Conservation (phyloP, 179 eudicot species). For the Vitellaria paradoxa region DNA sequence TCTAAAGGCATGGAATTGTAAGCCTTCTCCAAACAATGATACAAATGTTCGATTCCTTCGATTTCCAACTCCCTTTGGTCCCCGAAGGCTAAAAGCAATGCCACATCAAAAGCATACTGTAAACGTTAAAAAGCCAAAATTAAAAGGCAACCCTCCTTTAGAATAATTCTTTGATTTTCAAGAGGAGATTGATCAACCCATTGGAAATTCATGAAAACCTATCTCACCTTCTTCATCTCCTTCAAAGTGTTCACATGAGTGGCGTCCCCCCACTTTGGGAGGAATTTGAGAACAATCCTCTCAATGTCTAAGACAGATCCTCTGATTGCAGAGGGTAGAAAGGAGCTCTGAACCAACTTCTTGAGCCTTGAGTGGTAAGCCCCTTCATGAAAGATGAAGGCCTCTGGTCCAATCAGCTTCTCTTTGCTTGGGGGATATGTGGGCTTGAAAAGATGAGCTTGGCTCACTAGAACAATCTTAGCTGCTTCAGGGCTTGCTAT, state of each 20-base stretch:
- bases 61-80: slow-evolving; percentile 36
- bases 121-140: neutral
- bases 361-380: slow-evolving; percentile 67
- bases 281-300: slow-evolving; percentile 45
- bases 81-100: slow-evolving; percentile 72
- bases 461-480: slow-evolving; percentile 56
- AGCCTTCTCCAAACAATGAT: slow-evolving; percentile 69
- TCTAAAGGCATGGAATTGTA: slow-evolving; percentile 92
- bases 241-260: slow-evolving; percentile 51
- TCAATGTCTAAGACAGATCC: slow-evolving; percentile 47
- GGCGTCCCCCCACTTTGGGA: slow-evolving; percentile 49
- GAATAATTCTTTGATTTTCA: too few species aligned
- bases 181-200: too few species aligned
- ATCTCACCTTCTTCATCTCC: slow-evolving; percentile 76
- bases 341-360: slow-evolving; percentile 55
- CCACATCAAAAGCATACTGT: slow-evolving; percentile 93
- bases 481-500: slow-evolving; percentile 86
- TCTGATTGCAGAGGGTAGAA: slow-evolving; percentile 46
- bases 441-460: slow-evolving; percentile 85
- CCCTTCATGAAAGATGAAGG: slow-evolving; percentile 88
- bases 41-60: slow-evolving; percentile 54
- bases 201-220: too few species aligned
- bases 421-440: slow-evolving; percentile 82
- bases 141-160: neutral
- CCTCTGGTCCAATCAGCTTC: slow-evolving; percentile 76